Evolutionary conservation across 768 basidiomycete species (phyloP).

Genomic region (Phylloporus sp.): DNA sequence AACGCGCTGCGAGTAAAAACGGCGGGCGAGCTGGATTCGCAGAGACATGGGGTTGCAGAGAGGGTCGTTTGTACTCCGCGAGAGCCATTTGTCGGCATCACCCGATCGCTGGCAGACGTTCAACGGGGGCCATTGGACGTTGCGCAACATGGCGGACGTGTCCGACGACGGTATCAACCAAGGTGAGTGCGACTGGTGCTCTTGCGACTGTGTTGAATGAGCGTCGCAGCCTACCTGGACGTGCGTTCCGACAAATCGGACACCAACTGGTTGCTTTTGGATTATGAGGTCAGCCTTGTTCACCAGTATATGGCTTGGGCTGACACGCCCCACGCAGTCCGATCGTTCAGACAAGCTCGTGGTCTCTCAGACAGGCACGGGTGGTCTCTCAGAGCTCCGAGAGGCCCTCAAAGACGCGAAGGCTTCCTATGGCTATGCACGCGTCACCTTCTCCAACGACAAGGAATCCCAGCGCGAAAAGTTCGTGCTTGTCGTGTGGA

Average conservation of each 20-base stretch:
- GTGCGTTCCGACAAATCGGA: conserved; percentile 83
- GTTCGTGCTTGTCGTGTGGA: conserved; percentile 83
- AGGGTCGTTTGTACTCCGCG: conserved; percentile 17
- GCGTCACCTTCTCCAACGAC: conserved; percentile 82
- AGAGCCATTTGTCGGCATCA: conserved; percentile 15
- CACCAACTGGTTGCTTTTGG: conserved; percentile 86
- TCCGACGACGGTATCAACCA: conserved; percentile 67
- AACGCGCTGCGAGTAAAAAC: conserved; percentile 24
- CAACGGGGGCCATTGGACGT: too few species aligned
- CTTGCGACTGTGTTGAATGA: conserved; percentile 11
- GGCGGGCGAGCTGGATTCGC: conserved; percentile 20
- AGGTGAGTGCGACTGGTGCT: conserved; percentile 43
- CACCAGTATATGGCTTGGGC: conserved; percentile 1
- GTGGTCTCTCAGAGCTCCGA: conserved; percentile 75
- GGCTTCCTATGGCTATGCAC: conserved; percentile 82
- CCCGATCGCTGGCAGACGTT: conserved; percentile 12
- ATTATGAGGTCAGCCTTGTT: conserved; percentile 65
- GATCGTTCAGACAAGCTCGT: conserved; percentile 79
- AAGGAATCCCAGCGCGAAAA: conserved; percentile 86
- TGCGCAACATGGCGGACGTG: conserved; percentile 67
- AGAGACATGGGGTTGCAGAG: conserved; percentile 4
- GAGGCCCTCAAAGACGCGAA: conserved; percentile 65
- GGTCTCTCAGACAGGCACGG: conserved; percentile 75
- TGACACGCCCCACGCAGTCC: conserved; percentile 36
- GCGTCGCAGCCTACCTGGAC: conserved; percentile 72